Conservation (phyloP, 208 protist species). For the Trypanosoma melophagium region DNA sequence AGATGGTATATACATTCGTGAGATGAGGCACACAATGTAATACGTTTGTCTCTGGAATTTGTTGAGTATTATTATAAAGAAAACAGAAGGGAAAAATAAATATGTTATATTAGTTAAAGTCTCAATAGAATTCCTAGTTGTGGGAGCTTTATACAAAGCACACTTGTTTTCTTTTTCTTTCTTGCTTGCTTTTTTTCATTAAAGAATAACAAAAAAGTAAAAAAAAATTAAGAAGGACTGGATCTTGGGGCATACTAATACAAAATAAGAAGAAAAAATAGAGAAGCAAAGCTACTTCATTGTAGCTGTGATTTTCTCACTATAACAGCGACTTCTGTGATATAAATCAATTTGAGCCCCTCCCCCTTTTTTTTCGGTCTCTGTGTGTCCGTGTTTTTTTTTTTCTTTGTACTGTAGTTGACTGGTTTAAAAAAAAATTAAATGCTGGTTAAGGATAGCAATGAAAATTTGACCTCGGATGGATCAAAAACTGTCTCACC, state of each 20-base stretch:
- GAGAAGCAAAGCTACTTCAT: too few species aligned
- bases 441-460: constrained; percentile 23
- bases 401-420: constrained; percentile 22
- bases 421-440: background rate
- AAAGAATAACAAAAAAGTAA: too few species aligned
- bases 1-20: too few species aligned
- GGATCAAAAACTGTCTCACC: constrained; percentile 6
- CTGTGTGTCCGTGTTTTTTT: constrained; percentile 22
- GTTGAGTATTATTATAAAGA: background rate
- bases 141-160: background rate
- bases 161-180: constrained; percentile 8
- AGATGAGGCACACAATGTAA: too few species aligned
- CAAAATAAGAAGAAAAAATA: too few species aligned
- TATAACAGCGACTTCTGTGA: too few species aligned
- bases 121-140: background rate
- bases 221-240: too few species aligned
- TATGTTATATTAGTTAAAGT: background rate
- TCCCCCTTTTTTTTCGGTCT: background rate
- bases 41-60: too few species aligned
- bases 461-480: background rate
- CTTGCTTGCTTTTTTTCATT: constrained; percentile 1
- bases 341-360: background rate
- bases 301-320: too few species aligned
- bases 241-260: too few species aligned
- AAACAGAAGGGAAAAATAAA: constrained; percentile 12